Evolutionary conservation across 1,284 basidiomycete genomes (phyloP), one percentile per base, ranked within the genome.

Genomic region (Microbotryomycetes sp.): DNA sequence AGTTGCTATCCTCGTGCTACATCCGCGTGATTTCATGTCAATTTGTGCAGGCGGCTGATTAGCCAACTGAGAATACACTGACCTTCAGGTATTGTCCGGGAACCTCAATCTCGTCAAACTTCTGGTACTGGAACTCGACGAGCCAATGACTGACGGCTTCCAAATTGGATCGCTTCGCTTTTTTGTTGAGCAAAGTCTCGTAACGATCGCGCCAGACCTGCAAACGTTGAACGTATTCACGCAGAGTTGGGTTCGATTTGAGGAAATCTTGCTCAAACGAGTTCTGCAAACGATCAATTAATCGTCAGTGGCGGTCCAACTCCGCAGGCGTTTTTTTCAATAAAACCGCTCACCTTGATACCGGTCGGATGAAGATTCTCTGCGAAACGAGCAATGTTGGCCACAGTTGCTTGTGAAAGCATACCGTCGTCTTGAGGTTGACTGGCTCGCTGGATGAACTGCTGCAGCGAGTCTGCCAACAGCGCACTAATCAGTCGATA

Each of bases 11-110:
- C 74, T 94, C 92, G 74, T 96, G 89, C 88, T 94, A 66, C 14
- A 58, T 28, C 46, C 56, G 6, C 30, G 46, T 22, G 45, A 25
- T 30, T 49, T 30, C 19, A 7, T 62, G 48, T 54, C 48, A n/a
- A 23, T 2, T 16, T 16, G 49, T n/a, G 19, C 52, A n/a, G n/a
- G n/a, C n/a, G n/a, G n/a, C n/a, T n/a, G n/a, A n/a, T n/a, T n/a
- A n/a, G n/a, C n/a, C n/a, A n/a, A n/a, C 36, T 42, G 36, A 30
- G 5, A 9, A 29, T 32, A 22, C 3, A 69, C 81, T 69, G 63
- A 89, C 91, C 82, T 94, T 89, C 0, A 93, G 88, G 73, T 99
- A 99, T 77, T 99, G 96, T 9, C 96, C 96, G 23, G 96, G 96
- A 59, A 99, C 86, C 76, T 99, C 96, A 55, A 99, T 91, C 70